Evolutionary conservation across 441 rosid genomes (phyloP), one percentile per base, ranked within the genome.

Genomic region (Codiaeum variegatum): DNA sequence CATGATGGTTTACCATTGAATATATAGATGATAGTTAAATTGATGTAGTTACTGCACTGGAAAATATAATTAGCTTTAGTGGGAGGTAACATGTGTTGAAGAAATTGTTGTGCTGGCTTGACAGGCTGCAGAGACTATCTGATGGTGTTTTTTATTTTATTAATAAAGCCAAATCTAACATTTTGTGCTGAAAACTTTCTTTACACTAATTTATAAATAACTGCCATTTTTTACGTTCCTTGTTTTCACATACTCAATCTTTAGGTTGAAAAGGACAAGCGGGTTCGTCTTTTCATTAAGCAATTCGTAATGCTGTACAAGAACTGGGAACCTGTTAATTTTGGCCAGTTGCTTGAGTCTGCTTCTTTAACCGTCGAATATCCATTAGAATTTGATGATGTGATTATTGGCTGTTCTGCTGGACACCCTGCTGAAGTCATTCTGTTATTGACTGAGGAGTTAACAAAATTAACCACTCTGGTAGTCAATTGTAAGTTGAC

Each of bases 371-470:
- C 78, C 72, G 73, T 66, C 59, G 92, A 87, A 68, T 70, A 76
- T 73, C 73, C 72, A 19, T 62, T 78, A 64, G 64, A 28, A 49
- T 59, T 51, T 32, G 78, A 77, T 70, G 85, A 83, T 65, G 62
- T 79, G 18, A 79, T 83, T 67, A 76, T 84, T 73, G 96, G 91
- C 58, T 90, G 93, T 80, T 78, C 75, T 64, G 80, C 74, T 21
- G 96, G 91, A 70, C 96, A 90, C 79, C 96, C 96, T 58, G 78
- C 93, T 71, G 93, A 83, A 77, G 70, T 87, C 55, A 83, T 90
- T 79, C 62, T 73, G 74, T 18, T 66, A 62, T 73, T 90, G 76
- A 80, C 78, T 69, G 90, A 86, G 79, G 90, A 90, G 86, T 62
- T 87, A 66, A 65, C 74, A 24, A 82, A 71, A 52, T 69, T 90